phyloP scores from a whole-genome alignment of 2,329 filamentous ascomycete genomes.

The Colletotrichum spinosum region DNA sequence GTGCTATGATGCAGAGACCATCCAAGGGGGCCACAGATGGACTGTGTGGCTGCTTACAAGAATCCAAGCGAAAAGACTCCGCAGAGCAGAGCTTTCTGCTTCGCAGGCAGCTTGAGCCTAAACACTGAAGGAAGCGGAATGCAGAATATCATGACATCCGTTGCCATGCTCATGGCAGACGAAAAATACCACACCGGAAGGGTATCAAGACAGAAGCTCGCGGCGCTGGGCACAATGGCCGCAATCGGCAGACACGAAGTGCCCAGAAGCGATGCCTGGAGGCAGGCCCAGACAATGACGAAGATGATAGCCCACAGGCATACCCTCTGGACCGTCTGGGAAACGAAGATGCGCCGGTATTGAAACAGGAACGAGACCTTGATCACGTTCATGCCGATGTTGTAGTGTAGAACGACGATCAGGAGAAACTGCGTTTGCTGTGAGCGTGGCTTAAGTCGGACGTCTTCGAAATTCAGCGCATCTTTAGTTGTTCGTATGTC shows the following conservation, averaged over 20 bases:
- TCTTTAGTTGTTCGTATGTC: conserved; percentile 40
- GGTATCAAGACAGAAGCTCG: conserved; percentile 43
- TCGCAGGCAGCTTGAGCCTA: conserved; percentile 41
- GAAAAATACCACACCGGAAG: conserved; percentile 48
- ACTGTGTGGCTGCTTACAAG: conserved; percentile 41
- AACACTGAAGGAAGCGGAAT: conserved; percentile 43
- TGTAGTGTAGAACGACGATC: conserved; percentile 44
- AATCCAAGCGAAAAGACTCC: conserved; percentile 47
- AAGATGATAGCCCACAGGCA: conserved; percentile 44
- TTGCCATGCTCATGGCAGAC: conserved; percentile 43
- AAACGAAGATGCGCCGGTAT: conserved; percentile 47
- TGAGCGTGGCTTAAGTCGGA: neutral
- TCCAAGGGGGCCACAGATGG: no score
- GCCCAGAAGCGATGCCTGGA: conserved; percentile 43
- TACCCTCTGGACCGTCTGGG: conserved; percentile 38
- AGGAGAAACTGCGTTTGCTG: conserved; percentile 41
- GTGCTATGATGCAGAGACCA: no score
- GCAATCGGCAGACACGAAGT: conserved; percentile 44
- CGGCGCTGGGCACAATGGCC: conserved; percentile 41
- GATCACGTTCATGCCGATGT: conserved; percentile 46
- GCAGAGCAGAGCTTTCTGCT: conserved; percentile 44
- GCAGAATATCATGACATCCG: conserved; percentile 44
- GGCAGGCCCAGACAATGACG: conserved; percentile 43
- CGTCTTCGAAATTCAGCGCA: conserved; percentile 12
- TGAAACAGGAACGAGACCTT: conserved; percentile 48